A percentile compares a stretch with the other conserved stretches of the same genome.
phyloP scores from a whole-genome alignment of 768 basidiomycete species.

The Tulasnella sp. region DNA sequence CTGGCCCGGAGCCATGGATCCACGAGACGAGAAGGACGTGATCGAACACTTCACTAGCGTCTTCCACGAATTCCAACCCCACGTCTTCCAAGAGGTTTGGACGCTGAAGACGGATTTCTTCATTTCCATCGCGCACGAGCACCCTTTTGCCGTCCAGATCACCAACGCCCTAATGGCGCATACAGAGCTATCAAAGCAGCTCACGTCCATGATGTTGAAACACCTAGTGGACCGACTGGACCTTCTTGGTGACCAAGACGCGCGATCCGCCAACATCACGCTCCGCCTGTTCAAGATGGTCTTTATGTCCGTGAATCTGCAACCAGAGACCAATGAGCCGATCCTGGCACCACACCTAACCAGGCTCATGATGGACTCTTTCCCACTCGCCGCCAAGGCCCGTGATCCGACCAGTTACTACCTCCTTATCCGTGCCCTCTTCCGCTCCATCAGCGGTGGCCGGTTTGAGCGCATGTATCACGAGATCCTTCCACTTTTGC shows the following conservation, averaged over 20 bases:
- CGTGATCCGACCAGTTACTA: slow-evolving; percentile 88
- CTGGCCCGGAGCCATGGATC: slow-evolving; percentile 49
- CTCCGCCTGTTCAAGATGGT: slow-evolving; percentile 94
- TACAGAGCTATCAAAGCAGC: slow-evolving; percentile 62
- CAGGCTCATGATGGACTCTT: slow-evolving; percentile 91
- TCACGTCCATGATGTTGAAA: slow-evolving; percentile 80
- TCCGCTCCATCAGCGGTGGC: slow-evolving; percentile 87
- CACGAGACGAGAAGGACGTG: slow-evolving; percentile 59
- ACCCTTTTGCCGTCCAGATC: slow-evolving; percentile 70
- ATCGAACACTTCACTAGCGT: slow-evolving; percentile 73
- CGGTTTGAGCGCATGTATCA: slow-evolving; percentile 91
- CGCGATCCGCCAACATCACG: slow-evolving; percentile 68
- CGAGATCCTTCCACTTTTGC: slow-evolving; percentile 88
- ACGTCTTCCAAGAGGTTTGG: slow-evolving; percentile 96
- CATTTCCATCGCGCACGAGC: slow-evolving; percentile 66
- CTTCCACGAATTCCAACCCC: slow-evolving; percentile 72
- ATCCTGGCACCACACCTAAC: slow-evolving; percentile 90
- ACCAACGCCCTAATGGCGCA: slow-evolving; percentile 74
- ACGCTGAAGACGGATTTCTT: slow-evolving; percentile 86
- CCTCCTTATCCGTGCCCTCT: slow-evolving; percentile 81
- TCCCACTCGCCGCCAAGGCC: slow-evolving; percentile 86
- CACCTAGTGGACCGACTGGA: slow-evolving; percentile 77
- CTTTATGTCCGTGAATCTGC: slow-evolving; percentile 72
- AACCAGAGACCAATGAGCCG: slow-evolving; percentile 69
- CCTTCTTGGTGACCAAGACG: slow-evolving; percentile 74